phyloP scores from a whole-genome alignment of 495 filamentous ascomycete genomes.

The Penicillium goetzii region DNA sequence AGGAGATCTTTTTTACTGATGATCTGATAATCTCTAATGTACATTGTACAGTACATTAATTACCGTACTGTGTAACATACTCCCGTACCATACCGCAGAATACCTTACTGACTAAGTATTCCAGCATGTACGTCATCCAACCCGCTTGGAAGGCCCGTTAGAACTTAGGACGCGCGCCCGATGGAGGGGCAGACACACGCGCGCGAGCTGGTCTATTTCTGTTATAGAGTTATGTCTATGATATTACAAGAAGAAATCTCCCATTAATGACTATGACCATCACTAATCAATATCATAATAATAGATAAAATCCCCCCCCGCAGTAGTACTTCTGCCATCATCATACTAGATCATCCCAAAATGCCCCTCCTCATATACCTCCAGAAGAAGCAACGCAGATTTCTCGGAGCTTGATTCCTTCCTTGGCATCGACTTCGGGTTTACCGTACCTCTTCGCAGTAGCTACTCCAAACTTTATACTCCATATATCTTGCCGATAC shows the following conservation, averaged over 20 bases:
- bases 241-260: background rate
- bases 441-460: background rate
- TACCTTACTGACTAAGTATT: background rate
- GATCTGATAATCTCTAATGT: background rate
- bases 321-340: background rate
- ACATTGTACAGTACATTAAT: background rate
- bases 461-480: conserved; percentile 3
- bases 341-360: background rate
- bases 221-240: background rate
- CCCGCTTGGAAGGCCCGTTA: too few species aligned
- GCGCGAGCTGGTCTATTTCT: background rate
- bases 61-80: background rate
- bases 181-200: conserved; percentile 4
- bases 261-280: background rate
- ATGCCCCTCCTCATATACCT: background rate
- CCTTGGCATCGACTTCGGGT: background rate
- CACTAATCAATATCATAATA: background rate
- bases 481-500: background rate
- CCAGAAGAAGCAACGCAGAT: background rate
- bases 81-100: background rate
- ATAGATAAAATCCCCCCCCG: background rate
- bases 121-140: background rate
- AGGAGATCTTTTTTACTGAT: background rate
- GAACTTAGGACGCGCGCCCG: background rate
- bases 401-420: conserved; percentile 13